A percentile compares a stretch with the other conserved stretches of the same genome.
Evolutionary conservation across 495 filamentous ascomycete genomes (phyloP).

Genomic region (Glarea lozoyensis): DNA sequence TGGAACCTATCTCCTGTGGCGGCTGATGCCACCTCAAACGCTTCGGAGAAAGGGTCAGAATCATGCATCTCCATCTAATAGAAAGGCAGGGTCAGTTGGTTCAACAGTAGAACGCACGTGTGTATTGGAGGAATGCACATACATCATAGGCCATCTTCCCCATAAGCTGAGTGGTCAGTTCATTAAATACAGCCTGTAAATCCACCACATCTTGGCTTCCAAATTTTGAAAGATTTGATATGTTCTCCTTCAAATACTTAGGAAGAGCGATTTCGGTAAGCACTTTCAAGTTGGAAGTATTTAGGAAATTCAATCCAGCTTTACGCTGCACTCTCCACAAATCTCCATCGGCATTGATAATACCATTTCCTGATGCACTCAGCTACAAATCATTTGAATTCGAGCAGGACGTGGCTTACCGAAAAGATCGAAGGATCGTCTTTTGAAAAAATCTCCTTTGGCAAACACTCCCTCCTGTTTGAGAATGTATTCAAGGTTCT

Average conservation of each 20-base stretch:
- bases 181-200: constrained; percentile 46
- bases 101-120: too few relatives aligned
- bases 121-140: too few relatives aligned
- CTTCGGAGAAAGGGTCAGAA: constrained; percentile 43
- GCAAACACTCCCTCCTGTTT: constrained; percentile 48
- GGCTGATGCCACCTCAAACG: constrained; percentile 51
- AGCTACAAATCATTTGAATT: background rate
- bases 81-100: too few relatives aligned
- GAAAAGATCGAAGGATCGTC: constrained; percentile 49
- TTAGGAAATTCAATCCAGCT: constrained; percentile 50
- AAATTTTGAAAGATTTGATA: constrained; percentile 24
- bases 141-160: constrained; percentile 52
- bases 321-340: constrained; percentile 52
- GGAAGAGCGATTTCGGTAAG: constrained; percentile 47
- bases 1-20: constrained; percentile 50
- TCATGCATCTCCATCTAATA: constrained; percentile 49
- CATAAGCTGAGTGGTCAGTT: constrained; percentile 52
- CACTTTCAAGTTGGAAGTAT: constrained; percentile 41
- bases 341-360: constrained; percentile 55
- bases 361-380: constrained; percentile 41
- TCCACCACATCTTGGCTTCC: constrained; percentile 28
- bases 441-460: constrained; percentile 50
- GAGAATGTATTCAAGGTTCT: constrained; percentile 49
- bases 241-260: constrained; percentile 32
- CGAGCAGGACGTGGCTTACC: constrained; percentile 23